Conservation (phyloP, 192 early-diverging fungal species). For the Fimicolochytrium jonesii region DNA sequence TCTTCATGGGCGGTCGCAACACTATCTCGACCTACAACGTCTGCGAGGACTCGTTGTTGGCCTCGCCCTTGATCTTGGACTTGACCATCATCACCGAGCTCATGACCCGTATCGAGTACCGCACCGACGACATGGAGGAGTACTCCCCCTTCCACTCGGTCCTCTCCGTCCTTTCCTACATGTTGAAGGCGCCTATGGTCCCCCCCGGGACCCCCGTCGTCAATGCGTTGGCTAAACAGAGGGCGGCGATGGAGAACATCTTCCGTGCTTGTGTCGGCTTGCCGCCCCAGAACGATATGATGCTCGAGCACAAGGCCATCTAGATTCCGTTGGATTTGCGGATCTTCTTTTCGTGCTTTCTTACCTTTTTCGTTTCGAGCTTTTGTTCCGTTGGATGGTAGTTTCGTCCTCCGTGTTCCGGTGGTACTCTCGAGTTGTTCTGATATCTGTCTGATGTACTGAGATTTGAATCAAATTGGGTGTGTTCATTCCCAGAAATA, state of each 20-base stretch:
- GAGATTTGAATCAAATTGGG: too few relatives aligned
- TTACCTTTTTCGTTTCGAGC: too few relatives aligned
- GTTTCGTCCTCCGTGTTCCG: too few relatives aligned
- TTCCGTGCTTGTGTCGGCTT: slow-evolving; percentile 95
- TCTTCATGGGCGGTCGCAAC: slow-evolving; percentile 97
- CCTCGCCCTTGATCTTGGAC: slow-evolving; percentile 95
- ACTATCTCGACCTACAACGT: slow-evolving; percentile 98
- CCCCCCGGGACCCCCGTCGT: slow-evolving; percentile 90
- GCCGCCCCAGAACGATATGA: slow-evolving; percentile 94
- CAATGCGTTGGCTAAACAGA: slow-evolving; percentile 93
- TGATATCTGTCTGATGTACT: too few relatives aligned
- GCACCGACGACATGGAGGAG: slow-evolving; percentile 64
- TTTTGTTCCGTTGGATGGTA: too few relatives aligned
- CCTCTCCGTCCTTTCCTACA: slow-evolving; percentile 84
- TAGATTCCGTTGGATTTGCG: too few relatives aligned
- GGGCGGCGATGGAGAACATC: slow-evolving; percentile 95
- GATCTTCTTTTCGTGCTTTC: too few relatives aligned
- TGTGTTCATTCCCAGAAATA: too few relatives aligned
- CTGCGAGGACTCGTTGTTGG: slow-evolving; percentile 98
- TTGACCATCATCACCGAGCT: slow-evolving; percentile 92
- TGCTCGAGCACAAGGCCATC: slow-evolving; percentile 68
- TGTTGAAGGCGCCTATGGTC: slow-evolving; percentile 98
- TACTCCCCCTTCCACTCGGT: slow-evolving; percentile 92
- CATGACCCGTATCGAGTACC: slow-evolving; percentile 94
- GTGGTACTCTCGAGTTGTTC: too few relatives aligned